A percentile compares a stretch with the other conserved stretches of the same genome.
Evolutionary conservation across 2,329 filamentous ascomycete species (phyloP).

Genomic region (Parasarocladium wereldwijsianum): DNA sequence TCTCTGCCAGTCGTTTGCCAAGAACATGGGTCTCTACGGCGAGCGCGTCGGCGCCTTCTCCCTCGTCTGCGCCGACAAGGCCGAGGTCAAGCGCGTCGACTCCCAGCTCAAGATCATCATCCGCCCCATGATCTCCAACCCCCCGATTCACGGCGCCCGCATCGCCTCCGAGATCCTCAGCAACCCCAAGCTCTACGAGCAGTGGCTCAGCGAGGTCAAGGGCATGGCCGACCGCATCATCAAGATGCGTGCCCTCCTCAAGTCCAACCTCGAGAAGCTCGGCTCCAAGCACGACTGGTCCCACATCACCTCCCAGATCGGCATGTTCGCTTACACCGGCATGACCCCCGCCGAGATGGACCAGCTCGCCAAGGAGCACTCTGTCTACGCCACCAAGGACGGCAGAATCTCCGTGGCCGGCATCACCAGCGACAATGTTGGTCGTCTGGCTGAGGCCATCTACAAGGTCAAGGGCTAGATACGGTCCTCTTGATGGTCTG

Average conservation of each 20-base stretch:
- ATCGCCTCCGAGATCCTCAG: slow-evolving; percentile 88
- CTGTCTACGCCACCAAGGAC: slow-evolving; percentile 92
- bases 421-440: slow-evolving; percentile 67
- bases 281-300: slow-evolving; percentile 97
- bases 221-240: slow-evolving; percentile 99
- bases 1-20: slow-evolving; percentile 89
- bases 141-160: slow-evolving; percentile 88
- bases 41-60: slow-evolving; percentile 97
- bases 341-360: slow-evolving; percentile 87
- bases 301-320: slow-evolving; percentile 97
- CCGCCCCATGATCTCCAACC: slow-evolving; percentile 95
- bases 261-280: slow-evolving; percentile 86
- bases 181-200: slow-evolving; percentile 67
- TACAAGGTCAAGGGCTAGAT: slow-evolving; percentile 63
- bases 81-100: slow-evolving; percentile 91
- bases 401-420: slow-evolving; percentile 76
- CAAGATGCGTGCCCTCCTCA: slow-evolving; percentile 87
- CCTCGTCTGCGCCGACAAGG: slow-evolving; percentile 67
- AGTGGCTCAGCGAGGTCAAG: slow-evolving; percentile 96
- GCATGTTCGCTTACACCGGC: slow-evolving; percentile 99
- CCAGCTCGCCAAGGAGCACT: slow-evolving; percentile 81
- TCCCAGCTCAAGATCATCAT: slow-evolving; percentile 98
- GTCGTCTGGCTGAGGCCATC: slow-evolving; percentile 68
- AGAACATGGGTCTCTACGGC: slow-evolving; percentile 99
- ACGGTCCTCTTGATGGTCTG: not conserved